A percentile compares a stretch with the other conserved stretches of the same genome.
phyloP scores from a whole-genome alignment of 73 alveolate species.

The Uronychia setigera region DNA sequence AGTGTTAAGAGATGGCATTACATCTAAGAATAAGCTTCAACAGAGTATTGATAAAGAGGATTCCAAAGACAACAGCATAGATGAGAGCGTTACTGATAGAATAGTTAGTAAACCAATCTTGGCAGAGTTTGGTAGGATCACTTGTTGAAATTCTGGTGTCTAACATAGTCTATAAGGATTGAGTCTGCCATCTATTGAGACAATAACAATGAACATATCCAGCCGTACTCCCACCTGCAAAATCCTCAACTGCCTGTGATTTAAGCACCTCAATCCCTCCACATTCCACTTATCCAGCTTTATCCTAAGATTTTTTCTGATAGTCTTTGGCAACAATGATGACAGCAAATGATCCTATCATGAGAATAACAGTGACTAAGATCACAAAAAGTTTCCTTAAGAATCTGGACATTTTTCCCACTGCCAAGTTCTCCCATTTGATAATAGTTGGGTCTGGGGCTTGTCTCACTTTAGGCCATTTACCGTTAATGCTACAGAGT shows the following conservation, averaged over 20 bases:
- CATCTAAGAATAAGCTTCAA: conserved; percentile 31
- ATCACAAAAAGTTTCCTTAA: conserved; percentile 24
- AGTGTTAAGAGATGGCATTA: background rate
- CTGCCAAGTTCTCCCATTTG: conserved; percentile 53
- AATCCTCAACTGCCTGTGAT: conserved; percentile 29
- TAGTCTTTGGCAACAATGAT: conserved; percentile 23
- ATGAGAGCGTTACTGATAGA: conserved; percentile 39
- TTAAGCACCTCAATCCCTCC: conserved; percentile 9
- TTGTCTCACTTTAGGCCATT: conserved; percentile 28
- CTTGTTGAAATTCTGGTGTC: too few relatives aligned
- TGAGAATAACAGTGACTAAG: conserved; percentile 27
- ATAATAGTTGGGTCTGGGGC: conserved; percentile 57
- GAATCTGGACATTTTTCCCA: conserved; percentile 18
- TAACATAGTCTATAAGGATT: too few relatives aligned
- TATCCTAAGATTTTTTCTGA: conserved; percentile 8
- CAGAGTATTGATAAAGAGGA: conserved; percentile 36
- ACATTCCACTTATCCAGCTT: conserved; percentile 2
- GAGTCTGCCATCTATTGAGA: too few relatives aligned
- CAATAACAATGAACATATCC: conserved; percentile 61
- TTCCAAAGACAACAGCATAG: conserved; percentile 25
- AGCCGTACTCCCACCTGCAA: background rate
- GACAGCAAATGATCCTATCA: conserved; percentile 18
- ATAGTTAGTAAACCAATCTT: conserved; percentile 54
- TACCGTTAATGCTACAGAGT: conserved; percentile 1
- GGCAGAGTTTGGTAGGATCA: conserved; percentile 45